Evolutionary conservation across 192 early-diverging fungal species (phyloP), one percentile per base, ranked within the genome.

Genomic region (Backusella sp.): DNA sequence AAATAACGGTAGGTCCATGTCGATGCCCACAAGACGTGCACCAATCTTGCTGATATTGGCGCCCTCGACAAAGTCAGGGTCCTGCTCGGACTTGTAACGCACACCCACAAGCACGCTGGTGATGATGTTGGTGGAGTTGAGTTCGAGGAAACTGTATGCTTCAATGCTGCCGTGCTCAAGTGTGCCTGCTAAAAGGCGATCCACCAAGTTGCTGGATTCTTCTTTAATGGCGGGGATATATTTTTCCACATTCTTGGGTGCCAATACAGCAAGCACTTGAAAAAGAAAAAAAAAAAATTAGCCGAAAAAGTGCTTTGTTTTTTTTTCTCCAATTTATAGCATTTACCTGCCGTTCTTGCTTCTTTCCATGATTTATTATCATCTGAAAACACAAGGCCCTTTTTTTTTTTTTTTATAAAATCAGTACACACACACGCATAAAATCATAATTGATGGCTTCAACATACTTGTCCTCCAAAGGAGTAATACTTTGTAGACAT

Each of bases 321-420:
- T 2, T 32, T 32, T 39, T 12, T 12, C 9, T 11, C 9, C 37
- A 44, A 44, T 44, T 44, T 41, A 0, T 15, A 17, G 42, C 4
- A 15, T 28, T 35, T 73, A 73, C 72, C 56, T 73, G 72, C 72
- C 2, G 72, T n/a, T 65, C 72, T 62, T 4, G 34, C 32, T 26
- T 37, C 56, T 39, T 65, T 56, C 56, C 52, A 73, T 28, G n/a
- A 6, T 46, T 44, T 32, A 44, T 71, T 44, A 49, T 41, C 39
- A 9, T 71, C 26, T 19, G 70, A 23, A 46, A 49, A 44, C 6
- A 39, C 21, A 28, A 71, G 23, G 2, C 70, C 70, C 26, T 44
- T 71, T 6, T 28, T 14, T 6, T n/a, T n/a, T n/a, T n/a, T n/a
- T n/a, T n/a, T 30, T 26, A 28, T 9, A 6, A 39, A 70, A 14